Evolutionary conservation across 2,329 filamentous ascomycete genomes (phyloP).

Genomic region (Botrytis byssoidea): DNA sequence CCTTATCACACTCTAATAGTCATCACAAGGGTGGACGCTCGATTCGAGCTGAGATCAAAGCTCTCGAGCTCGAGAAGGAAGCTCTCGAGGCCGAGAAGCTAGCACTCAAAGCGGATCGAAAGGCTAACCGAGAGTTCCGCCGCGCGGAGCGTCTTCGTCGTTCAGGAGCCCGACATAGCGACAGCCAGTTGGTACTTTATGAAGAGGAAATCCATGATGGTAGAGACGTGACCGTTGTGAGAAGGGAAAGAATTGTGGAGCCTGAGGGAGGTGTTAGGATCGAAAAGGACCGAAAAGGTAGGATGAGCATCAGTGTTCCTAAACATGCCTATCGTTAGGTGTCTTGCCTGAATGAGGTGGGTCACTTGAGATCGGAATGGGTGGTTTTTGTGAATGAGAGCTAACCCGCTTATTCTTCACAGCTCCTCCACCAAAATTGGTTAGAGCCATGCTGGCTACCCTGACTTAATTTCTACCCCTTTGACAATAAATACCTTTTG

Average conservation of each 20-base stretch:
- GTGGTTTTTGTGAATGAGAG: constrained; percentile 23
- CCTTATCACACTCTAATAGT: constrained; percentile 43
- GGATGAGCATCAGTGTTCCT: constrained; percentile 81
- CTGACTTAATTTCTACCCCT: constrained; percentile 50
- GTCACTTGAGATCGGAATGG: constrained; percentile 26
- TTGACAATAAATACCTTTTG: constrained; percentile 1
- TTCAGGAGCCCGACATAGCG: constrained; percentile 53
- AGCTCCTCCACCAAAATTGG: constrained; percentile 63
- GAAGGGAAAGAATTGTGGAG: constrained; percentile 52
- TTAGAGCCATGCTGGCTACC: constrained; percentile 70
- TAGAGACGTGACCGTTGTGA: constrained; percentile 52
- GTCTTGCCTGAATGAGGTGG: constrained; percentile 33
- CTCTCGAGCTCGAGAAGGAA: constrained; percentile 65
- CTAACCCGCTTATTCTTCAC: constrained; percentile 31
- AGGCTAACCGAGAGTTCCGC: constrained; percentile 45
- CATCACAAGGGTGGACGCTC: constrained; percentile 48
- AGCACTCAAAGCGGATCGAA: constrained; percentile 56
- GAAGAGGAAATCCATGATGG: constrained; percentile 46
- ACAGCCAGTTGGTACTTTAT: constrained; percentile 63
- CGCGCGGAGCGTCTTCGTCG: constrained; percentile 53
- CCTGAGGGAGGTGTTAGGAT: constrained; percentile 64
- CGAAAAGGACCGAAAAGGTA: constrained; percentile 93
- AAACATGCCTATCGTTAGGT: constrained; percentile 55
- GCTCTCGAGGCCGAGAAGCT: constrained; percentile 66
- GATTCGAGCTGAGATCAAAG: constrained; percentile 69